Evolutionary conservation across 2,329 filamentous ascomycete species (phyloP).

Genomic region (Colletotrichum falcatum): DNA sequence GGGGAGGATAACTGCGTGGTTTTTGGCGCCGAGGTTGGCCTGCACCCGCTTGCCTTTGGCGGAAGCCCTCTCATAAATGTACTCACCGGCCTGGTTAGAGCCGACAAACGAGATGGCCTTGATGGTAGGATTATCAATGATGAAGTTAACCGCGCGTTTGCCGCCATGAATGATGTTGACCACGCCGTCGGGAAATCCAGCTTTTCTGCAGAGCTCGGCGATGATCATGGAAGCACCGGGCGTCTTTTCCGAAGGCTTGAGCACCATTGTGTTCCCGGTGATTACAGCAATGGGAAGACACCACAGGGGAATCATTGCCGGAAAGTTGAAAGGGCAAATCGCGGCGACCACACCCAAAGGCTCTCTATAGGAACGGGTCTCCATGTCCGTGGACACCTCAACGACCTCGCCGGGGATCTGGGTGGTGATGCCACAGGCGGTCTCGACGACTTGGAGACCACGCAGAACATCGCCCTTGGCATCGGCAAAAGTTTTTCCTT

Average conservation of each 20-base stretch:
- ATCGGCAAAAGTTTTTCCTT: conserved; percentile 89
- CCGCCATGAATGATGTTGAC: conserved; percentile 86
- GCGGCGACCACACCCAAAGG: conserved; percentile 84
- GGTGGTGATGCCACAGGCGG: conserved; percentile 82
- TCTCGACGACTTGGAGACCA: conserved; percentile 87
- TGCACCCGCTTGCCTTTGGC: conserved; percentile 91
- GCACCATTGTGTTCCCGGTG: conserved; percentile 84
- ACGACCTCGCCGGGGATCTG: conserved; percentile 86
- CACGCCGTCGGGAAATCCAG: conserved; percentile 84
- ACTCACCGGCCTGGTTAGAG: conserved; percentile 88
- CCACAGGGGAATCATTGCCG: conserved; percentile 94
- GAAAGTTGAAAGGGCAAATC: conserved; percentile 93
- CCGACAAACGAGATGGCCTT: conserved; percentile 90
- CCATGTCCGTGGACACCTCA: conserved; percentile 91
- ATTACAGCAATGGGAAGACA: conserved; percentile 87
- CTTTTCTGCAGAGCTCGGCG: conserved; percentile 81
- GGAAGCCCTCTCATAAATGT: conserved; percentile 82
- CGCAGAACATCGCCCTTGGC: conserved; percentile 85
- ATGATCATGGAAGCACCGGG: conserved; percentile 89
- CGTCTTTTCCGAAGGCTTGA: conserved; percentile 89
- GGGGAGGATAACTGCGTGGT: conserved; percentile 85
- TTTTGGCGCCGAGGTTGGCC: conserved; percentile 89
- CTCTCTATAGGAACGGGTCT: conserved; percentile 85
- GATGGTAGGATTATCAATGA: conserved; percentile 85
- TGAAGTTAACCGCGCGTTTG: conserved; percentile 87